Evolutionary conservation across 202 grass and related monocot genomes (phyloP), one percentile per base, ranked within the genome.

Genomic region (Carex sylvatica): DNA sequence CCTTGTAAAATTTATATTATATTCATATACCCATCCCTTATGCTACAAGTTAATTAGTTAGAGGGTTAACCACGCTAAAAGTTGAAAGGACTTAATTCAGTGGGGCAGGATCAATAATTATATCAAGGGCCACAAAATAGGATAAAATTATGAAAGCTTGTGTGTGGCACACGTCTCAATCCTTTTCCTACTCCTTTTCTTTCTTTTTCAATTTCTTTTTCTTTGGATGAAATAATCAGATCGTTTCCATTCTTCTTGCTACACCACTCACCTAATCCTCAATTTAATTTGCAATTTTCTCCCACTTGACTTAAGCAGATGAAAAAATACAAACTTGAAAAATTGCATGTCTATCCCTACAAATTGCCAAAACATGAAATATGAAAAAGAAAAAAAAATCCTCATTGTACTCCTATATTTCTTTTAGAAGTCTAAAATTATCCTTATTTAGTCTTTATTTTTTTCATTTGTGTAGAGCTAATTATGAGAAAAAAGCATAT

Each of bases 91-190:
- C 4, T 15, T 35, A 12, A 24, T 72, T 42, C 31, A 60, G 12
- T 74, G 66, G 64, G 36, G 11, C 28, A 46, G 11, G 66, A 51
- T 44, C 8, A 84, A 62, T 74, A 62, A 84, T 84, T 26, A 74
- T 4, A 59, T 24, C 36, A 74, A 24, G 24, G 64, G 46, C 74
- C 20, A 23, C 28, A 28, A 6, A 61, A 35, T 31, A 52, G 61
- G 75, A 51, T 78, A 83, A 86, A 88, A 86, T 84, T 84, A 87
- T 87, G 88, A 31, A 86, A 82, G 55, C 46, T 84, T 88, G 88
- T 90, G 87, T 56, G 81, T 51, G 81, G 83, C 87, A 87, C 92
- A 92, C 85, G 89, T 70, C 46, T 55, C 78, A 62, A 59, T 62
- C 36, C 20, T 62, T 63, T 64, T 62, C 36, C 9, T 16, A 5